Base-by-base conservation (phyloP, 179 eudicot genomes). In the Nepenthes alata region DNA sequence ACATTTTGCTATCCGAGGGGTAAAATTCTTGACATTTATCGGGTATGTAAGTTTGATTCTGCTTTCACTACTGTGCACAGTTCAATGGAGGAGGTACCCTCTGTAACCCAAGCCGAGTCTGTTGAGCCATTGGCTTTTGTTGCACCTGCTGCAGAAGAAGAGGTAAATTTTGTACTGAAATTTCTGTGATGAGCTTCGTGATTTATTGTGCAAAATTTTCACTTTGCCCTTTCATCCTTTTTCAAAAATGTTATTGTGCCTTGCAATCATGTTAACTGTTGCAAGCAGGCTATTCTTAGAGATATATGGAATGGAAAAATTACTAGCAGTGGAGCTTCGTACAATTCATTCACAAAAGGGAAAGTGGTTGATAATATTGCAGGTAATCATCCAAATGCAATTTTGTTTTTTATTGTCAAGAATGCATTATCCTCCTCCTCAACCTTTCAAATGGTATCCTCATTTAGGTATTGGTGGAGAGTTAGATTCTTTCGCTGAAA, bases 11-110 rank as follows among this genome's bases (percentile, higher is more conserved):
- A 88, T 51, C 90, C 96, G 2, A 81, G 97, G 78, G 94, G 81
- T 14, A 88, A 83, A 68, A 80, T 88, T 65, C 90, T 91, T 68
- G 96, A 88, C 67, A 83, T 91, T 70, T 91, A 88, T 72, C 94
- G 97, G 37, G 55, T 58, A 64, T 81, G 76, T 70, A 85, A 80
- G 63, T 53, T 72, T 38, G 79, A 76, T 67, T 61, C 83, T 14
- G 64, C 81, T 51, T 69, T 74, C 59, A 63, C 64, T 58, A 65
- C 13, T 16, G 62, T 78, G 65, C 80, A 85, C 45, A 76, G 74
- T 13, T 55, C 59, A 48, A 59, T 88, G 71, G 88, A 85, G 72
- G 81, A 85, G 66, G 76, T 74, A 57, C 75, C 85, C 45, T 70
- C 77, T 16, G 47, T 91, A 52, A 79, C 90, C 55, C 84, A 75